Conservation (phyloP, 768 basidiomycete species). For the Dentipellis fragilis region DNA sequence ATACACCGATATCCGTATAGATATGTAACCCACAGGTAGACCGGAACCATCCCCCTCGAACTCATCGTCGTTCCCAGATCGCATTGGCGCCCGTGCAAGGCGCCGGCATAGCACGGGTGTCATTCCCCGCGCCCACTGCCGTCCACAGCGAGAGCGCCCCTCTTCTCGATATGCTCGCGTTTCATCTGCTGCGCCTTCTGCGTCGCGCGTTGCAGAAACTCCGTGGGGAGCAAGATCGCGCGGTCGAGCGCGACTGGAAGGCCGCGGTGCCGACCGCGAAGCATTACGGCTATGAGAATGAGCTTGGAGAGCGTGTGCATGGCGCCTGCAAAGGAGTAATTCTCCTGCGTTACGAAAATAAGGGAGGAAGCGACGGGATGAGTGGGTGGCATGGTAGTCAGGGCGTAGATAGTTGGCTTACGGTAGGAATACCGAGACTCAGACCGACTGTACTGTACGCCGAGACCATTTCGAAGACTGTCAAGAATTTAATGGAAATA, state of each 20-base stretch:
- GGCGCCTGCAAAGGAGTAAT: slow-evolving; percentile 54
- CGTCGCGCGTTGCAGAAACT: slow-evolving; percentile 3
- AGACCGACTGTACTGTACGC: slow-evolving; percentile 29
- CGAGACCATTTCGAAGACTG: slow-evolving; percentile 12
- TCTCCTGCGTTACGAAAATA: slow-evolving; percentile 22
- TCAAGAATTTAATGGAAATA: slow-evolving; percentile 13
- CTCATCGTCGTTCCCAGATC: no score
- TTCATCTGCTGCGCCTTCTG: slow-evolving; percentile 4
- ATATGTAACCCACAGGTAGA: no score
- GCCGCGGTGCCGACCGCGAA: slow-evolving; percentile 67
- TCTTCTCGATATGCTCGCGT: background rate
- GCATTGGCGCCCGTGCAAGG: no score
- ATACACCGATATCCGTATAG: no score
- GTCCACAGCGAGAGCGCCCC: no score
- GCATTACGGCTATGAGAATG: slow-evolving; percentile 66
- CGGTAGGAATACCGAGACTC: slow-evolving; percentile 32
- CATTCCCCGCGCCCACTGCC: no score
- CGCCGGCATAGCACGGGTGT: no score
- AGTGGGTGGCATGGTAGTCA: slow-evolving; percentile 5
- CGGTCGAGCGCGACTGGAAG: slow-evolving; percentile 60
- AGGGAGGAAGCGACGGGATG: background rate
- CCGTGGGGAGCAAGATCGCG: slow-evolving; percentile 22
- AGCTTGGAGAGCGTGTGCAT: slow-evolving; percentile 61
- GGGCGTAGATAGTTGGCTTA: slow-evolving; percentile 13
- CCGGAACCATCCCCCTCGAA: no score